Evolutionary conservation across 2,329 filamentous ascomycete species (phyloP), one percentile per base, ranked within the genome.

Genomic region (Aspergillus texensis): DNA sequence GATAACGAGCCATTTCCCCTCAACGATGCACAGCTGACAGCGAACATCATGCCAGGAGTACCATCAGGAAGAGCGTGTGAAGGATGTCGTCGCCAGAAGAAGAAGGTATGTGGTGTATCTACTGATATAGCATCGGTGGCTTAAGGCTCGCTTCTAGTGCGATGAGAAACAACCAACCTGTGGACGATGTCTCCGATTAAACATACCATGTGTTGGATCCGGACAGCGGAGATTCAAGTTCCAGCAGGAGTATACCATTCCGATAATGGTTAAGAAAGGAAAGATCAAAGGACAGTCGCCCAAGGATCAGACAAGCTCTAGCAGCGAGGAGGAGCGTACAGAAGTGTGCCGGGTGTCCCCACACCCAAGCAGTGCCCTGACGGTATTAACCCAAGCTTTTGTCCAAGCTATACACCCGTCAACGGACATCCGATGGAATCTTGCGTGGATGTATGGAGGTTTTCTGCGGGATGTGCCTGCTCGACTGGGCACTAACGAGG

Each of bases 51-150:
- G 84, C 82, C 83, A 0, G 83, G 84, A 28, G 84, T 85, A 21
- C 84, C 84, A 26, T 81, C 81, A 10, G 80, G 81, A 57, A 79
- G 80, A 62, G 83, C 81, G 39, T 85, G 83, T 65, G 81, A 85
- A 61, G 81, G 77, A 16, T 85, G 83, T 67, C 79, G 82, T 39
- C 82, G 79, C 65, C 81, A 83, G 65, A 85, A 85, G 78, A 85
- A 85, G 72, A 85, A 85, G 80, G 83, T 83, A 71, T 16, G 70
- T 61, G 26, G 34, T 14, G 32, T n/a, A n/a, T n/a, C n/a, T n/a
- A n/a, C 14, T 5, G 5, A 9, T 19, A 16, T 16, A 2, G 5
- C 46, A n/a, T 30, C 9, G 19, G 19, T 12, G 19, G 5, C 52
- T 54, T 6, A 34, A 26, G n/a, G 2, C 12, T 14, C 6, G 21